These are phyloP conservation scores for Vitis amurensis DNA, from an alignment of 164 flowering plant genomes.

Conservation along the genomic window DNA sequence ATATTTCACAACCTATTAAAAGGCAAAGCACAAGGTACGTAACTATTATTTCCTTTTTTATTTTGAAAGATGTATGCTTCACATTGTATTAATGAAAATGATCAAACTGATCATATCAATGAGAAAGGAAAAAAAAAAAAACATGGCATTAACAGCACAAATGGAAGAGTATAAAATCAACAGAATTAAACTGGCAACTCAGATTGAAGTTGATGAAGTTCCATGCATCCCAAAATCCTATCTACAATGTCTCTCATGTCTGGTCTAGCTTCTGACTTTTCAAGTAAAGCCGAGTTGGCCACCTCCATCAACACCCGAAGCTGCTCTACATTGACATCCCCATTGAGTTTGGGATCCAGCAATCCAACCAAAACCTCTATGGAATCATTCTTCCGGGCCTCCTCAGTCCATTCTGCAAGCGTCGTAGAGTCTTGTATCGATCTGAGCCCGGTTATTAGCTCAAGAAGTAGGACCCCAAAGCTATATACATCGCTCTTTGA, in stretches of 20 bases:
- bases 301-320: constrained; percentile 25
- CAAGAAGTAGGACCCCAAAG: constrained; percentile 34
- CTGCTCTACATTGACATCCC: constrained; percentile 25
- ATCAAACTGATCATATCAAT: no score
- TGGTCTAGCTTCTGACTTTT: constrained; percentile 29
- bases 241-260: constrained; percentile 32
- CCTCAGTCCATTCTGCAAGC: constrained; percentile 40
- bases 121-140: no score
- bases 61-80: no score
- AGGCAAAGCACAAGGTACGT: no score
- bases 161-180: no score
- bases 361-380: constrained; percentile 16
- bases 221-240: background rate
- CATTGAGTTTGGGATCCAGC: constrained; percentile 42
- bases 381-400: constrained; percentile 19
- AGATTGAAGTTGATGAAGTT: no score
- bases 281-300: constrained; percentile 31
- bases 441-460: constrained; percentile 38
- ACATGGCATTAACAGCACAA: no score
- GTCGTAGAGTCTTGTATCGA: constrained; percentile 35
- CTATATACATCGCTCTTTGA: constrained; percentile 43
- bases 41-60: no score
- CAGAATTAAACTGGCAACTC: no score
- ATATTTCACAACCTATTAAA: no score
- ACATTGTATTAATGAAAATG: no score